Evolutionary conservation across 257 asterid genomes (phyloP), one percentile per base, ranked within the genome.

Genomic region (Cynanchum wilfordii): DNA sequence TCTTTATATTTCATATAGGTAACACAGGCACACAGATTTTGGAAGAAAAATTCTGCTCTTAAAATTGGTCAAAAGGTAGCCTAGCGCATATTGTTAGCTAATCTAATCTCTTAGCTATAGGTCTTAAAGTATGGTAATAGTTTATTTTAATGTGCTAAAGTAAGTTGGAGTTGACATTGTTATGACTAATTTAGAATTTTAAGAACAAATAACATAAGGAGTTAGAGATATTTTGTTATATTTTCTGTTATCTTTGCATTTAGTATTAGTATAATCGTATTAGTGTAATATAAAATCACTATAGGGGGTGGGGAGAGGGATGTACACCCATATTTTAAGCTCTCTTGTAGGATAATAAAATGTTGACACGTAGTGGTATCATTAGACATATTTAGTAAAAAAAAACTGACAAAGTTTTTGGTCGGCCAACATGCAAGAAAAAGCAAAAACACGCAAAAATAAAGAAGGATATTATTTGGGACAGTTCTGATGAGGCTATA

Each of bases 1-100:
- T 74, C 57, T 52, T 10, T 45, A 7, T 16, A 47, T 66, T 66
- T 49, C 15, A 11, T 10, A 56, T 13, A 33, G 38, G 47, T 25
- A 54, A 66, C 59, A 59, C 70, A 38, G 62, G 79, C 66, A 66
- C 20, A 52, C 8, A 52, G 59, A 76, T 33, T 52, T 66, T 66
- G 77, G 70, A 56, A 36, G 8, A 58, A 58, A 84, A 82, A 70
- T 77, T 60, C 68, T 71, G 80, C 77, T 75, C 79, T 77, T 64
- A 7, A 74, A 77, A 77, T 70, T 70, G 86, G 86, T 79, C 78
- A 75, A 81, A 78, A 81, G 66, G 71, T 6, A 19, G 27, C 24
- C 33, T 17, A 63, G 11, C 24, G 11, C 27, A 19, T 6, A n/a
- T 74, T 7, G 40, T 60, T 75, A 76, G 3, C 59, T 29, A 66